These are phyloP conservation scores for Aureobasidium sp. DNA, from an alignment of 2,329 filamentous ascomycete species.

Conservation along the genomic window DNA sequence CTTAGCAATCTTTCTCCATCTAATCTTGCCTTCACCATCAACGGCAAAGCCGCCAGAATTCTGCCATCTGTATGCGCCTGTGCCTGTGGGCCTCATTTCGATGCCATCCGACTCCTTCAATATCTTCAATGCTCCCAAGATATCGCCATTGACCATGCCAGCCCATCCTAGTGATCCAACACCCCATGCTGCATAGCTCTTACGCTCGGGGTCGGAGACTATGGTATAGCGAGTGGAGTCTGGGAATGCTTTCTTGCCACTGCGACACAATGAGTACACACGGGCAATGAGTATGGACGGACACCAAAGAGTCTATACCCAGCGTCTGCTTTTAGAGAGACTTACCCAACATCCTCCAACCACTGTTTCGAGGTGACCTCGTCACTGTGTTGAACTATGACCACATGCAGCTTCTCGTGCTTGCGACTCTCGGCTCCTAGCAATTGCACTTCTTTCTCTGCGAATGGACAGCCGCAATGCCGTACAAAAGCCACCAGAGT, in stretches of 20 bases:
- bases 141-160: conserved; percentile 49
- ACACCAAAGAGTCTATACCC: not conserved
- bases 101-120: conserved; percentile 18
- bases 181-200: conserved; percentile 60
- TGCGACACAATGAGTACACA: conserved; percentile 19
- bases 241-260: conserved; percentile 16
- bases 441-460: conserved; percentile 38
- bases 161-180: conserved; percentile 54
- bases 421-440: conserved; percentile 48
- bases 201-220: conserved; percentile 53
- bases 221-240: conserved; percentile 32
- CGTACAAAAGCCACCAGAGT: conserved; percentile 61
- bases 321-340: not conserved
- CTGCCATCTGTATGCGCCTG: conserved; percentile 61
- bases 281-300: no score
- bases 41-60: conserved; percentile 58
- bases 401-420: conserved; percentile 47
- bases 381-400: conserved; percentile 57
- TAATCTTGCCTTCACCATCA: conserved; percentile 46
- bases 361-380: conserved; percentile 49
- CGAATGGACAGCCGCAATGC: conserved; percentile 70
- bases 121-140: conserved; percentile 17
- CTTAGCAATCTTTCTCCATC: conserved; percentile 44
- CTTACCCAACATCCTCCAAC: conserved; percentile 33
- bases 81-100: conserved; percentile 27